These are phyloP conservation scores for Fusarium nanum DNA, from an alignment of 2,329 filamentous ascomycete genomes.

Conservation along the genomic window DNA sequence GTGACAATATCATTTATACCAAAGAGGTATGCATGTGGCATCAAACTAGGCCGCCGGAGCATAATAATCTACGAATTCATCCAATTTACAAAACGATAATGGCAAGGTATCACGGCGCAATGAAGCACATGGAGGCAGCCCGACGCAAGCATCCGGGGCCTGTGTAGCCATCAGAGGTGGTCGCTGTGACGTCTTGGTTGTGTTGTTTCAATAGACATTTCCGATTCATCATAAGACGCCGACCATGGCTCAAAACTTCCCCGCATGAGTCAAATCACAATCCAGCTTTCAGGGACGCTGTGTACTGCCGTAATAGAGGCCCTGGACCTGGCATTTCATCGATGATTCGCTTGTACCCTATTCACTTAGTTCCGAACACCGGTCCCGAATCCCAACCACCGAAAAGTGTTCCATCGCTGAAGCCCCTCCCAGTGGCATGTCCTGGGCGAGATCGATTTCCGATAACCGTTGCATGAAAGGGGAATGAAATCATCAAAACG, in stretches of 20 bases:
- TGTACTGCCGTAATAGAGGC: constrained; percentile 47
- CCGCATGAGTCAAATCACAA: constrained; percentile 48
- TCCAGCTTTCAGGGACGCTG: constrained; percentile 43
- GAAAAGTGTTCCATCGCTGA: constrained; percentile 44
- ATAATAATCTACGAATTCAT: not conserved
- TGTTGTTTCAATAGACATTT: constrained; percentile 46
- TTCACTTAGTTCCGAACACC: constrained; percentile 37
- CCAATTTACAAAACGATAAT: not conserved
- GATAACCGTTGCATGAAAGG: constrained; percentile 40
- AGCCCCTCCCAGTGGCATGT: constrained; percentile 41
- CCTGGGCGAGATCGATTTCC: constrained; percentile 43
- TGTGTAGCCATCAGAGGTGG: constrained; percentile 23
- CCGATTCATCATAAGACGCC: constrained; percentile 48
- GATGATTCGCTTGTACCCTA: constrained; percentile 48
- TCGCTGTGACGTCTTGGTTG: constrained; percentile 31
- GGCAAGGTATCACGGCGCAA: constrained; percentile 12
- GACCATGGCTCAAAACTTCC: constrained; percentile 47
- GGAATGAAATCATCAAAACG: constrained; percentile 40
- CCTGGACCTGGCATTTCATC: constrained; percentile 47
- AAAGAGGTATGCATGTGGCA: too few species aligned
- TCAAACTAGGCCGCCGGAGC: not conserved
- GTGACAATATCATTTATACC: not conserved
- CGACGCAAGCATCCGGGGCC: not conserved
- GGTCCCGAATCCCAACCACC: constrained; percentile 43
- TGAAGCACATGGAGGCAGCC: constrained; percentile 20